Evolutionary conservation across 768 basidiomycete genomes (phyloP).

Genomic region (Naematelia aurantialba): DNA sequence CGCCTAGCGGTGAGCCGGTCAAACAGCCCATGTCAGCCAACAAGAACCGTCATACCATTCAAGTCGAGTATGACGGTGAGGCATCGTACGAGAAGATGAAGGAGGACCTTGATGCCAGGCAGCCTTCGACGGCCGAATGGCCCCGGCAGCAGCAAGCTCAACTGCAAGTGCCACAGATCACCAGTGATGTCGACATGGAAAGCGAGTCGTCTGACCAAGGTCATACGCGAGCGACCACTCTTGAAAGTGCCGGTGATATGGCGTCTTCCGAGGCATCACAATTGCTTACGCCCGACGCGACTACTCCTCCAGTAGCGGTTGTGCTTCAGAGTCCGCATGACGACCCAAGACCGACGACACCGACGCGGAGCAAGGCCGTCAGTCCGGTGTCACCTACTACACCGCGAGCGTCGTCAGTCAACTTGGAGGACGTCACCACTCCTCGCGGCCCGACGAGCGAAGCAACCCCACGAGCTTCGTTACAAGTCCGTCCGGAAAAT

Average conservation of each 20-base stretch:
- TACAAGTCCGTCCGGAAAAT: slow-evolving; percentile 15
- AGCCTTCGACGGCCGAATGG: background rate
- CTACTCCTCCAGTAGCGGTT: background rate
- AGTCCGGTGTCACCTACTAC: slow-evolving; percentile 26
- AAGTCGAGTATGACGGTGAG: slow-evolving; percentile 84
- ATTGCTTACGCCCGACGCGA: slow-evolving; percentile 7
- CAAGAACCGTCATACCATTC: slow-evolving; percentile 82
- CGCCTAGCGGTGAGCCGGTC: slow-evolving; percentile 6
- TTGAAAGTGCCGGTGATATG: slow-evolving; percentile 9
- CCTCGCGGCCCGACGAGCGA: slow-evolving; percentile 4
- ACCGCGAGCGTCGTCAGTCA: slow-evolving; percentile 21
- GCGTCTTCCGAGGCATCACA: slow-evolving; percentile 11
- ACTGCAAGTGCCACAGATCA: background rate
- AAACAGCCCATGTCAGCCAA: slow-evolving; percentile 36
- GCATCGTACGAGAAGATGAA: slow-evolving; percentile 40
- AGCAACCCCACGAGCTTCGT: slow-evolving; percentile 24
- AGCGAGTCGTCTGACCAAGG: slow-evolving; percentile 22
- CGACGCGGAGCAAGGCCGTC: slow-evolving; percentile 8
- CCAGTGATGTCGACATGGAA: slow-evolving; percentile 36
- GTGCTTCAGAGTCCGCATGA: background rate
- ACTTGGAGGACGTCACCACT: slow-evolving; percentile 3
- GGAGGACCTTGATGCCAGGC: slow-evolving; percentile 25
- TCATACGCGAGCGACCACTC: slow-evolving; percentile 6
- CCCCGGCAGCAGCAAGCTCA: background rate
- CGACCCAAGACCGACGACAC: slow-evolving; percentile 21